phyloP scores from a whole-genome alignment of 2,329 filamentous ascomycete genomes.

The Talaromyces marneffei region DNA sequence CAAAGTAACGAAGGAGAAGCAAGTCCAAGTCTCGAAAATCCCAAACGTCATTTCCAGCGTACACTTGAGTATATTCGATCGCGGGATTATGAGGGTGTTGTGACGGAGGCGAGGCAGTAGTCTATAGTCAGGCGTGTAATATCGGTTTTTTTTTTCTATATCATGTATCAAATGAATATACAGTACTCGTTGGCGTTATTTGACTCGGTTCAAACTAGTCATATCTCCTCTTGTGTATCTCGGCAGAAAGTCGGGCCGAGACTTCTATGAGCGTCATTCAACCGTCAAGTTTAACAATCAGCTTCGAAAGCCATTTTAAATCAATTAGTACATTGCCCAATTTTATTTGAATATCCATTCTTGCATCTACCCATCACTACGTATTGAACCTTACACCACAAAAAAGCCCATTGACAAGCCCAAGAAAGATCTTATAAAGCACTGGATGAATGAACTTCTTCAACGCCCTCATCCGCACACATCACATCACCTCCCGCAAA shows the following conservation, averaged over 20 bases:
- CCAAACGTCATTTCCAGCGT: conserved; percentile 87
- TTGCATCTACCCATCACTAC: background rate
- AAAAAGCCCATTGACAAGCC: background rate
- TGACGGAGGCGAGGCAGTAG: conserved; percentile 57
- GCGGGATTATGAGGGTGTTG: conserved; percentile 87
- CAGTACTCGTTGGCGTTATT: conserved; percentile 1
- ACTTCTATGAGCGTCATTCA: background rate
- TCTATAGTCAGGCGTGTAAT: conserved; percentile 4
- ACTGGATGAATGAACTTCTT: conserved; percentile 26
- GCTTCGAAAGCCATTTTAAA: background rate
- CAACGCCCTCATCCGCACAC: conserved; percentile 66
- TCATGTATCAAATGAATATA: conserved; percentile 15
- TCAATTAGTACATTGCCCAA: background rate
- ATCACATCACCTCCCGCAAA: conserved; percentile 76
- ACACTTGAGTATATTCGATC: conserved; percentile 90
- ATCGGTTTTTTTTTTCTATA: conserved; percentile 2
- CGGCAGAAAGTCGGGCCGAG: conserved; percentile 5
- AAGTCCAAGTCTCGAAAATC: conserved; percentile 75
- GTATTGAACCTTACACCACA: no score
- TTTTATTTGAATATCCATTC: no score
- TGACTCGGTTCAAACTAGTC: background rate
- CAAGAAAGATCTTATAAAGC: background rate
- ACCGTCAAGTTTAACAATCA: background rate
- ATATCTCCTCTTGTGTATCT: background rate
- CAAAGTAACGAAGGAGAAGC: conserved; percentile 63